These are phyloP conservation scores for Aspergillus vadensis DNA, from an alignment of 2,329 filamentous ascomycete genomes.

Conservation along the genomic window DNA sequence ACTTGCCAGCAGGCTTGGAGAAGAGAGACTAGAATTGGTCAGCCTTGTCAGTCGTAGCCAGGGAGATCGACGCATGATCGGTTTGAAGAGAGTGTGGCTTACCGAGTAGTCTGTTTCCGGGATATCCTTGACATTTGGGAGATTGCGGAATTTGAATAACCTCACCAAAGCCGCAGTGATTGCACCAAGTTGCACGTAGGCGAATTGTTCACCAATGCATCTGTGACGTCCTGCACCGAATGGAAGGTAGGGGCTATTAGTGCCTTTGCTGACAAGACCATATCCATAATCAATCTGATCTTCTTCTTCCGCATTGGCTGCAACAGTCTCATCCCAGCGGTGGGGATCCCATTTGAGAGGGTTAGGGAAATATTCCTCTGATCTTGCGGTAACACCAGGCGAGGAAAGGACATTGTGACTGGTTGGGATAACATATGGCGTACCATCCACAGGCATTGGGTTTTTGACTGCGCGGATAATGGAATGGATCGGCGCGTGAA, in stretches of 20 bases:
- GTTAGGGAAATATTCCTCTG: slow-evolving; percentile 76
- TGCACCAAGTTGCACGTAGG: slow-evolving; percentile 86
- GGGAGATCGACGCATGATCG: not conserved
- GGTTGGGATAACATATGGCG: slow-evolving; percentile 78
- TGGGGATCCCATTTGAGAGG: slow-evolving; percentile 85
- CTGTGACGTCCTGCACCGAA: slow-evolving; percentile 92
- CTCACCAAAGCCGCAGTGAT: slow-evolving; percentile 78
- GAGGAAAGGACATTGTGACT: slow-evolving; percentile 81
- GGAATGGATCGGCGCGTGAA: slow-evolving; percentile 91
- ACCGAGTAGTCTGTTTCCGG: slow-evolving; percentile 60
- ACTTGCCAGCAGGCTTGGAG: slow-evolving; percentile 70
- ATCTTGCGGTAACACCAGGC: slow-evolving; percentile 76
- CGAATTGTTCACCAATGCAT: slow-evolving; percentile 96
- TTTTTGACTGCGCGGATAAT: slow-evolving; percentile 91
- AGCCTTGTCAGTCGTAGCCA: not conserved
- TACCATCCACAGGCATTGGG: slow-evolving; percentile 80
- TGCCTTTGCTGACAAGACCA: slow-evolving; percentile 87
- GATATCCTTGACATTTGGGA: slow-evolving; percentile 27
- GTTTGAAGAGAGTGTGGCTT: slow-evolving; percentile 25
- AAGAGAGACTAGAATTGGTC: slow-evolving; percentile 58
- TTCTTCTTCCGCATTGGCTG: slow-evolving; percentile 55
- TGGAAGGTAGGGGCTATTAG: slow-evolving; percentile 84
- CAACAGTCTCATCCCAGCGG: slow-evolving; percentile 72
- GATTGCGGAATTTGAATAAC: slow-evolving; percentile 75
- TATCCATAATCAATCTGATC: slow-evolving; percentile 93